Conservation (phyloP, 331 rosid species). For the Erythrophleum ivorense region DNA sequence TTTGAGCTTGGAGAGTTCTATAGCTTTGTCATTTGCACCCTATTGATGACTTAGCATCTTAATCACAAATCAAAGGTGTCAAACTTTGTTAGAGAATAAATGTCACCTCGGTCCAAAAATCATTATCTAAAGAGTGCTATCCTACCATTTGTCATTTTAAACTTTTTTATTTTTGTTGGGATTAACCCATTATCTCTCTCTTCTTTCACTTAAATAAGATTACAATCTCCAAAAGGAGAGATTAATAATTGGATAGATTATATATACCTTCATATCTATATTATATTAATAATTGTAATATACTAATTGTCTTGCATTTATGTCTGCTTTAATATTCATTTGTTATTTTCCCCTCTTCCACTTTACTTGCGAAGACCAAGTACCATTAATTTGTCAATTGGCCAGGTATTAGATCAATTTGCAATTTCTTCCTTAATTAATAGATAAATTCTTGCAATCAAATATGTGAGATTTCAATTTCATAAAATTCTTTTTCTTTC, state of each 20-base stretch:
- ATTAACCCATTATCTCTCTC: slow-evolving; percentile 15
- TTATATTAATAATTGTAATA: neutral
- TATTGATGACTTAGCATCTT: slow-evolving; percentile 8
- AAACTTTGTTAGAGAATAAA: slow-evolving; percentile 25
- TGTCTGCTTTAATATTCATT: neutral
- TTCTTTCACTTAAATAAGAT: neutral
- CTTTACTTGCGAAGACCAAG: neutral
- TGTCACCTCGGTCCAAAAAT: slow-evolving; percentile 31
- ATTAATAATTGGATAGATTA: neutral
- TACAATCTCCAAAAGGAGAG: slow-evolving; percentile 4
- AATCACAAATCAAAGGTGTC: slow-evolving; percentile 8
- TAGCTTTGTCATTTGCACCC: neutral
- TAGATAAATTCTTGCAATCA: neutral
- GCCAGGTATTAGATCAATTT: no score
- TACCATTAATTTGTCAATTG: neutral
- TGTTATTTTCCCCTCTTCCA: neutral
- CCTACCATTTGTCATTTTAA: slow-evolving; percentile 25
- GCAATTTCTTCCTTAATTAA: neutral
- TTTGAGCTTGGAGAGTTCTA: slow-evolving; percentile 10
- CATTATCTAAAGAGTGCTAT: slow-evolving; percentile 33
- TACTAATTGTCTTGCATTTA: neutral
- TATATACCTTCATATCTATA: neutral
- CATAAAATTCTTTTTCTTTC: neutral
- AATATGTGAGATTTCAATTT: neutral
- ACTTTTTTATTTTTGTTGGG: neutral